Percentiles rank a stretch among this genome's conserved stretches.
Evolutionary conservation across 371 early-diverging fungal genomes (phyloP).

Genomic region (Mucor velutinosus): DNA sequence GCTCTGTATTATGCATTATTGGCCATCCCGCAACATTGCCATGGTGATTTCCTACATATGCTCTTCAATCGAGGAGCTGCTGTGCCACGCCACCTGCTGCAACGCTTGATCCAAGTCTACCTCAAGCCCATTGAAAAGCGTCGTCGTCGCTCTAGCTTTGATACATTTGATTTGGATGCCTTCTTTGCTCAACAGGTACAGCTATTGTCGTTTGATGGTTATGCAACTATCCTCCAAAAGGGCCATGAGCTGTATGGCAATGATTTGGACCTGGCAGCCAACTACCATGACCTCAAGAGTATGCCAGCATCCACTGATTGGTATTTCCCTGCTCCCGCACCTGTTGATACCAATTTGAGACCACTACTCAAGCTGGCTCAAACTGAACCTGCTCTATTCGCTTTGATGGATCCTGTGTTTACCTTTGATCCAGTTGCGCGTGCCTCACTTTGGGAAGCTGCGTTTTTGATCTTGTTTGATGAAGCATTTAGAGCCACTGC

Average conservation of each 20-base stretch:
- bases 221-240: conserved; percentile 19
- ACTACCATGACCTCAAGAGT: neutral
- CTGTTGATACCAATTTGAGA: conserved; percentile 1
- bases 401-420: conserved; percentile 20
- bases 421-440: conserved; percentile 30
- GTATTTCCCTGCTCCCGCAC: conserved; percentile 14
- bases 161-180: neutral
- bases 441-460: conserved; percentile 27
- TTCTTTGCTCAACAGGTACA: conserved; percentile 19
- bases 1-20: conserved; percentile 34
- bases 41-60: conserved; percentile 15
- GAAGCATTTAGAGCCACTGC: conserved; percentile 21
- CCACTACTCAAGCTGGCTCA: conserved; percentile 16
- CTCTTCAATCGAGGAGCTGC: conserved; percentile 26
- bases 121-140: conserved; percentile 12
- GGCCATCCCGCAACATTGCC: conserved; percentile 22
- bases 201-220: conserved; percentile 30
- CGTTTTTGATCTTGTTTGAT: conserved; percentile 22
- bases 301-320: neutral
- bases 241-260: conserved; percentile 4
- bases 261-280: neutral
- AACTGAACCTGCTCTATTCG: neutral
- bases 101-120: conserved; percentile 21
- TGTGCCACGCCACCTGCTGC: conserved; percentile 26
- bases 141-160: conserved; percentile 9